Conservation (phyloP, 768 basidiomycete species). For the Collybia sordida region DNA sequence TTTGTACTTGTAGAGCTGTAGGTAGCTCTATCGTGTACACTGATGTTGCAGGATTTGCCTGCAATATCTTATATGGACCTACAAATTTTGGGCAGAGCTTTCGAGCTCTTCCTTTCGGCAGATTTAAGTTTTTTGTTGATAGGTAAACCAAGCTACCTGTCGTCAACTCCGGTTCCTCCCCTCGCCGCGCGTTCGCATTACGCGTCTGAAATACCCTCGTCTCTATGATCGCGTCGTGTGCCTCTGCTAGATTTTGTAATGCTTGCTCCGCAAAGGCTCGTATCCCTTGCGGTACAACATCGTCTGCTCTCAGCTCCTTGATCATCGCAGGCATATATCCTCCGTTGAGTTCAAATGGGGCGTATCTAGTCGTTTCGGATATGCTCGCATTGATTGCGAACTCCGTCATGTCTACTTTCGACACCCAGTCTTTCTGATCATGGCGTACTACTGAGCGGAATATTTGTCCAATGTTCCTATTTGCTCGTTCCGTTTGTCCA, state of each 20-base stretch:
- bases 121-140: conserved; percentile 32
- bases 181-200: conserved; percentile 23
- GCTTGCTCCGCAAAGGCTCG: conserved; percentile 21
- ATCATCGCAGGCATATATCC: too few relatives aligned
- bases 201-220: conserved; percentile 23
- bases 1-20: neutral
- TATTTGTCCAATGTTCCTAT: too few relatives aligned
- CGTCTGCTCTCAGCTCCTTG: neutral
- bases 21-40: conserved; percentile 10
- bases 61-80: conserved; percentile 26
- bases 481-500: too few relatives aligned
- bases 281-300: conserved; percentile 15
- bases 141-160: too few relatives aligned
- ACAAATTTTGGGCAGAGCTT: conserved; percentile 34
- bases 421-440: too few relatives aligned
- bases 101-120: conserved; percentile 25
- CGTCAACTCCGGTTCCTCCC: conserved; percentile 28
- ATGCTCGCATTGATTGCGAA: too few relatives aligned
- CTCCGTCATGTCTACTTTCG: too few relatives aligned
- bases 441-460: too few relatives aligned
- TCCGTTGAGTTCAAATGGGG: too few relatives aligned
- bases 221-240: conserved; percentile 38
- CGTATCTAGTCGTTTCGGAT: too few relatives aligned
- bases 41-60: neutral
- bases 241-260: conserved; percentile 18